phyloP scores from a whole-genome alignment of 1,139 yeast species.

The Zygosaccharomyces pseudobailii region DNA sequence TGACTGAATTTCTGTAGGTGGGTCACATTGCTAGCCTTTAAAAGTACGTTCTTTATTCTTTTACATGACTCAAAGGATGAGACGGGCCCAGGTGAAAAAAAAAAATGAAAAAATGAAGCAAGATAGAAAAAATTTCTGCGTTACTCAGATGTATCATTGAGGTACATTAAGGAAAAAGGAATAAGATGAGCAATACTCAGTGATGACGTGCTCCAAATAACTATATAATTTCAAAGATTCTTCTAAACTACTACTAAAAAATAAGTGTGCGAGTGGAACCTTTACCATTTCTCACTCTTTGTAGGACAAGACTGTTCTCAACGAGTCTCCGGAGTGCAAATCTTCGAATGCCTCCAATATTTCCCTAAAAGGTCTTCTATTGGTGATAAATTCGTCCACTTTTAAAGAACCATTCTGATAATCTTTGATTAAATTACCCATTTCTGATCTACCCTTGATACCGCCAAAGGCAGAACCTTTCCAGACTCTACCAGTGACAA shows the following conservation, averaged over 20 bases:
- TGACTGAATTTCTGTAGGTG: neutral
- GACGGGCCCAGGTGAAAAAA: neutral
- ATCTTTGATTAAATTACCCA: slow-evolving; percentile 85
- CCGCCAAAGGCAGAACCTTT: slow-evolving; percentile 98
- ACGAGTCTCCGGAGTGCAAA: slow-evolving; percentile 89
- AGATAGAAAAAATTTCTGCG: no score
- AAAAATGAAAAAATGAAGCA: neutral
- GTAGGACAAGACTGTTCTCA: slow-evolving; percentile 74
- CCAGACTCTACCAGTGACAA: slow-evolving; percentile 98
- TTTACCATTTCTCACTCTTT: slow-evolving; percentile 2
- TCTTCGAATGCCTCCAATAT: slow-evolving; percentile 91
- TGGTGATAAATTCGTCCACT: slow-evolving; percentile 94
- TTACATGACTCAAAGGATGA: neutral
- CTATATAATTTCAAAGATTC: no score
- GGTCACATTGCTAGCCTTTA: no score
- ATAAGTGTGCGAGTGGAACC: no score
- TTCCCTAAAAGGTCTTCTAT: slow-evolving; percentile 68
- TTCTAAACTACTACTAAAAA: no score
- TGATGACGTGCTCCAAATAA: no score
- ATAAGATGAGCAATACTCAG: no score
- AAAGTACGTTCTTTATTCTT: no score
- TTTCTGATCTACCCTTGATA: slow-evolving; percentile 93
- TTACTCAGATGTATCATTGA: no score
- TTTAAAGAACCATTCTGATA: slow-evolving; percentile 77
- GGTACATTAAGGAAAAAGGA: no score